phyloP scores from a whole-genome alignment of 2,329 filamentous ascomycete species.

The Ilyonectria mors-panacis region DNA sequence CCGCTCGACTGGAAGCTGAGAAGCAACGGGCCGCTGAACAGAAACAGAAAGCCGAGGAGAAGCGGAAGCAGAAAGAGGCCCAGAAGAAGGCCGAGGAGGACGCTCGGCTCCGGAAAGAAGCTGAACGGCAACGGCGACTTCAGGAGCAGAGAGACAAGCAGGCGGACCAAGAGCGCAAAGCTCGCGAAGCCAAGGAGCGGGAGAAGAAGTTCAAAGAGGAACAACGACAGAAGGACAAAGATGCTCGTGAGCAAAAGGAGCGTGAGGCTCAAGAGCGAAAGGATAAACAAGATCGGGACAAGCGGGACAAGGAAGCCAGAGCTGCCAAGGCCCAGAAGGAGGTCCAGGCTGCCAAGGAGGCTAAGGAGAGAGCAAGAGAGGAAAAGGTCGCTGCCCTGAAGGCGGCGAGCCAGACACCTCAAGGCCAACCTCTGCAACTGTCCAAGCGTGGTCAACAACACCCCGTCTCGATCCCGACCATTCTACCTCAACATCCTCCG shows the following conservation, averaged over 20 bases:
- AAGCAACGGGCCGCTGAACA: conserved; percentile 86
- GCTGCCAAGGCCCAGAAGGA: conserved; percentile 74
- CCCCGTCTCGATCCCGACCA: conserved; percentile 61
- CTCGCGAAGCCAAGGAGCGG: conserved; percentile 71
- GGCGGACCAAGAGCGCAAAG: conserved; percentile 86
- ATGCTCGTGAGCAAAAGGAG: conserved; percentile 78
- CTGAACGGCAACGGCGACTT: conserved; percentile 82
- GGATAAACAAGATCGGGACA: conserved; percentile 74
- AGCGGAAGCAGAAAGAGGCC: conserved; percentile 90
- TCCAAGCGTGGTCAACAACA: conserved; percentile 58
- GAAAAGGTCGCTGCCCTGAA: conserved; percentile 58
- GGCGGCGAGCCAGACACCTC: conserved; percentile 57
- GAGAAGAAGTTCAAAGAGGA: conserved; percentile 92
- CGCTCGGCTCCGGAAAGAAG: conserved; percentile 86
- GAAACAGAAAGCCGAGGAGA: conserved; percentile 87
- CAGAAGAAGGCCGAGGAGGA: conserved; percentile 93
- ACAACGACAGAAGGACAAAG: conserved; percentile 83
- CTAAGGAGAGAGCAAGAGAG: conserved; percentile 78
- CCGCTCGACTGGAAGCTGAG: conserved; percentile 81
- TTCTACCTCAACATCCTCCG: conserved; percentile 72
- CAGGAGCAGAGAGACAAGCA: conserved; percentile 90
- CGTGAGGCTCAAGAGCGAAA: conserved; percentile 77
- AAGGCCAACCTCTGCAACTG: conserved; percentile 50
- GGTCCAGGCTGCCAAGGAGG: conserved; percentile 63
- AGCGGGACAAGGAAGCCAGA: conserved; percentile 72